phyloP scores from a whole-genome alignment of 257 asterid species.

The Gardenia jasminoides region DNA sequence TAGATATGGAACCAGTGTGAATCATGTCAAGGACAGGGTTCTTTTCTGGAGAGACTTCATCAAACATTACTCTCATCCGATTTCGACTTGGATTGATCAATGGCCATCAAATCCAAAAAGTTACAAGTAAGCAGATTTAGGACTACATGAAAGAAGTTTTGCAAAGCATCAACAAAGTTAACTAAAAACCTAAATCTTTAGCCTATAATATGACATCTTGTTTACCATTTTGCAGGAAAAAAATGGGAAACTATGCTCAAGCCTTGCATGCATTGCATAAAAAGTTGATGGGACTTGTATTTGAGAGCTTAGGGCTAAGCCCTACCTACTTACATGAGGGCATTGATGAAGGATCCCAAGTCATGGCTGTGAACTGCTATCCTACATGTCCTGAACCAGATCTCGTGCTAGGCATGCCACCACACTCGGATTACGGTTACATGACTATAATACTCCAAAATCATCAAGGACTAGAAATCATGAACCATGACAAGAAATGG shows the following conservation, averaged over 20 bases:
- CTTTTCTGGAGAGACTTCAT: slow-evolving; percentile 70
- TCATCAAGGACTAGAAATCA: slow-evolving; percentile 49
- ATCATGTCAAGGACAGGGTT: slow-evolving; percentile 46
- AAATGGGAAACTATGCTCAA: slow-evolving; percentile 55
- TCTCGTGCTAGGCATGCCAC: slow-evolving; percentile 60
- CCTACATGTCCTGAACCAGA: slow-evolving; percentile 67
- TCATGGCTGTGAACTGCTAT: slow-evolving; percentile 53
- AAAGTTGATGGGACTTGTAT: slow-evolving; percentile 38
- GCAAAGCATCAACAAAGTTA: background rate
- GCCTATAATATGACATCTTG: no score
- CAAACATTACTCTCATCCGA: slow-evolving; percentile 61
- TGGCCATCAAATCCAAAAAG: slow-evolving; percentile 70
- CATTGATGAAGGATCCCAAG: slow-evolving; percentile 48
- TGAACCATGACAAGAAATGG: slow-evolving; percentile 45
- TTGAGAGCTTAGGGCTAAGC: slow-evolving; percentile 52
- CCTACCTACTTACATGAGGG: slow-evolving; percentile 46
- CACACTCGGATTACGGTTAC: slow-evolving; percentile 56
- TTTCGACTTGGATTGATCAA: slow-evolving; percentile 59
- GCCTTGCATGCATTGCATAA: slow-evolving; percentile 41
- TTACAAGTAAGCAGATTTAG: slow-evolving; percentile 36
- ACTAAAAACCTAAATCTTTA: no score
- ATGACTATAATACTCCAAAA: slow-evolving; percentile 51
- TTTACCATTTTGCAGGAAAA: slow-evolving; percentile 34
- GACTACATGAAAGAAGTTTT: background rate
- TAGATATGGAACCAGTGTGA: slow-evolving; percentile 63